Percentiles rank a stretch among this genome's conserved stretches.
Evolutionary conservation across 805 yeast genomes (phyloP).

Genomic region (Hanseniaspora pseudoguilliermondii): DNA sequence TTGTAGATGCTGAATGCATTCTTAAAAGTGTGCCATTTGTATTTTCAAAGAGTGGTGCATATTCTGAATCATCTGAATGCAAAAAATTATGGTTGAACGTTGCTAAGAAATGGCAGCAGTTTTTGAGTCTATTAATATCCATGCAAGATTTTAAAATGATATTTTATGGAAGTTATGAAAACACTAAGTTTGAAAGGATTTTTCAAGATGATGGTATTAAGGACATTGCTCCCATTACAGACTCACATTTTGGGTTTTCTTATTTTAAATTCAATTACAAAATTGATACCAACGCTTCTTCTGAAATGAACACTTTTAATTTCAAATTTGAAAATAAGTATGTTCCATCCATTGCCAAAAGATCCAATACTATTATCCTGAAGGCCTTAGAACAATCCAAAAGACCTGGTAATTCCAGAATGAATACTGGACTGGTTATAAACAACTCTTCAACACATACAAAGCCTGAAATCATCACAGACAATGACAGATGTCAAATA

Average conservation of each 20-base stretch:
- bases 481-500: slow-evolving; percentile 31
- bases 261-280: slow-evolving; percentile 22
- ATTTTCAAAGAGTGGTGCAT: slow-evolving; percentile 23
- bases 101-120: slow-evolving; percentile 29
- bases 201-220: not conserved
- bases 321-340: slow-evolving; percentile 26
- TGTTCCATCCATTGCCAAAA: slow-evolving; percentile 26
- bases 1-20: slow-evolving; percentile 29
- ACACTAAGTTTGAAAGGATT: not conserved
- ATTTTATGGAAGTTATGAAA: slow-evolving; percentile 24
- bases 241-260: slow-evolving; percentile 35
- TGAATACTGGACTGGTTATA: slow-evolving; percentile 27
- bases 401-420: slow-evolving; percentile 19
- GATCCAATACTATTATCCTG: slow-evolving; percentile 21
- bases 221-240: slow-evolving; percentile 18
- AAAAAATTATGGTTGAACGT: slow-evolving; percentile 33
- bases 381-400: slow-evolving; percentile 21
- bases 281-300: not conserved
- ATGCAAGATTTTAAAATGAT: slow-evolving; percentile 24
- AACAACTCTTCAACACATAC: slow-evolving; percentile 21
- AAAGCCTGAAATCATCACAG: slow-evolving; percentile 30
- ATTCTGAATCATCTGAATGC: slow-evolving; percentile 25
- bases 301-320: not conserved
- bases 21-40: slow-evolving; percentile 31
- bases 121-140: slow-evolving; percentile 27